Evolutionary conservation across 108 stramenopile species (phyloP), one percentile per base, ranked within the genome.

Genomic region (Cyclotella sp.): DNA sequence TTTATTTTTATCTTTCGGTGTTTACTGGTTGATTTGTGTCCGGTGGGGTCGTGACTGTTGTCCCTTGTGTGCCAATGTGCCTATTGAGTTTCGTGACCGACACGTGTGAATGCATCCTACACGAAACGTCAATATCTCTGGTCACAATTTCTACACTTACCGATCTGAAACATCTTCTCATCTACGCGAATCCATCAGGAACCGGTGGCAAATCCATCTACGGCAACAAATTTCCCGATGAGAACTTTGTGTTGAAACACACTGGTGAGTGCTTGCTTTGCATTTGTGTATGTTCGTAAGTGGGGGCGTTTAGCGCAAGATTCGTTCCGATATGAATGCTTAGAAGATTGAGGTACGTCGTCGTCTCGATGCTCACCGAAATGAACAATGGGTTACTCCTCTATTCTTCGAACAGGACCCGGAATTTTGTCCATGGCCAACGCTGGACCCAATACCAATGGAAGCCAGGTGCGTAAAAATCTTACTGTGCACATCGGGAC

Each of bases 341-440:
- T n/a, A n/a, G n/a, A n/a, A n/a, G n/a, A n/a, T n/a, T 34, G 4
- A 34, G 34, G 34, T 34, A 6, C 6, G 34, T 6, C 2, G 2
- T 34, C 34, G 2, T 2, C 34, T 34, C 6, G 34, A 5, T 34
- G 34, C 34, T 34, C 34, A 34, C 34, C 2, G 6, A 34, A 6
- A 34, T 34, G 34, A 34, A 34, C 49, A 8, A 3, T 8, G 49
- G 49, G 49, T 8, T 51, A 19, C 3, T 51, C 0, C 16, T n/a
- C 39, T 63, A 42, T 24, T 0, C 2, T 41, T 21, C 7, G 34
- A 41, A 43, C 60, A 72, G 85, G 85, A 28, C 88, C 95, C 11
- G 92, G 92, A 53, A 47, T 94, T 41, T 77, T 97, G 16, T 90
- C 89, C 51, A 95, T 94, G 94, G 94, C 94, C 45, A 97, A 97